Percentiles rank a stretch among this genome's conserved stretches.
Evolutionary conservation across 2,329 filamentous ascomycete genomes (phyloP).

Genomic region (Talaromyces amestolkiae): DNA sequence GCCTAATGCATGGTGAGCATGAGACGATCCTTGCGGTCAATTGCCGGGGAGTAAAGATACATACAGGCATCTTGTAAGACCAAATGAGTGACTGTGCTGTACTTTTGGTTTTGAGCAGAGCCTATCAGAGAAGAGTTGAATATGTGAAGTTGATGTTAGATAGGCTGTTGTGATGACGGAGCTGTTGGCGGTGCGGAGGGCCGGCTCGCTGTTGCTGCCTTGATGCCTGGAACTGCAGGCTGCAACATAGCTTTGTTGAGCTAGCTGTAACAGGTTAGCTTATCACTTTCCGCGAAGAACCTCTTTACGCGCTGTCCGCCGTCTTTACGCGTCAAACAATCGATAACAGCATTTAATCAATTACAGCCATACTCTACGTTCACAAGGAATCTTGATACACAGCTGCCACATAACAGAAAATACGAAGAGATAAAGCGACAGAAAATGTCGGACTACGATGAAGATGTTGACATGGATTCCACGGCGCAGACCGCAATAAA

Average conservation of each 20-base stretch:
- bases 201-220: conserved; percentile 4
- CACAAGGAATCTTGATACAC: background rate
- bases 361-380: background rate
- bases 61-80: conserved; percentile 15
- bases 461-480: conserved; percentile 69
- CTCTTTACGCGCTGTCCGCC: conserved; percentile 39
- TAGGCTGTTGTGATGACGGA: conserved; percentile 16
- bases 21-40: background rate
- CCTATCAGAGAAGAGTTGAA: background rate
- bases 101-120: background rate
- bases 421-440: background rate
- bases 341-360: background rate
- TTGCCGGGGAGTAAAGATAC: background rate
- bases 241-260: background rate
- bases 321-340: conserved; percentile 29
- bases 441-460: conserved; percentile 55
- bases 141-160: background rate
- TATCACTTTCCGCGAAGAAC: conserved; percentile 40
- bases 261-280: conserved; percentile 19
- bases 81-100: background rate
- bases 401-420: background rate
- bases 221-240: conserved; percentile 4
- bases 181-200: conserved; percentile 23
- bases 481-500: conserved; percentile 52
- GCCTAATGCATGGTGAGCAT: conserved; percentile 55